Evolutionary conservation across 2,329 filamentous ascomycete genomes (phyloP).

Genomic region (Ambrosiella xylebori): DNA sequence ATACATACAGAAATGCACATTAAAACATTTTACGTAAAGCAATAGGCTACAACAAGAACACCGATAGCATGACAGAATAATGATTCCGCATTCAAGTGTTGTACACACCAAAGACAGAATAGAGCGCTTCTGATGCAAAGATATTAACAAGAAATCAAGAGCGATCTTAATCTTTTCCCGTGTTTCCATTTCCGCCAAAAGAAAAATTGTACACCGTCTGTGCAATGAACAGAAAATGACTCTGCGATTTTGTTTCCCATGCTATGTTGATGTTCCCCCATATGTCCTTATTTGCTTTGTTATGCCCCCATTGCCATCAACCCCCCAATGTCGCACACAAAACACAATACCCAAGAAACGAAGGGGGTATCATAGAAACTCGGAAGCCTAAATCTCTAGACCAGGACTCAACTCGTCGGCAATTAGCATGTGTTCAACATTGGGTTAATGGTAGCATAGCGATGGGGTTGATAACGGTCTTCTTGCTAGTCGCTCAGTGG

Average conservation of each 20-base stretch:
- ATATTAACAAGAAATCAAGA: conserved; percentile 5
- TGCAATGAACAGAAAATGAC: background rate
- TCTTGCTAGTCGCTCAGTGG: background rate
- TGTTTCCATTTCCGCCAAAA: conserved; percentile 7
- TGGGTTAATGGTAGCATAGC: background rate
- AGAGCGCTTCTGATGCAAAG: background rate
- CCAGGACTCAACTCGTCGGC: background rate
- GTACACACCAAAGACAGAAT: background rate
- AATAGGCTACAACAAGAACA: too few relatives aligned
- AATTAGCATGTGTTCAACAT: background rate
- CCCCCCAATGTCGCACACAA: background rate
- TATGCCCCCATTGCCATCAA: background rate
- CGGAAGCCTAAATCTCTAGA: too few relatives aligned
- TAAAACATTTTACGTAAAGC: too few relatives aligned
- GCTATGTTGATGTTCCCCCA: background rate
- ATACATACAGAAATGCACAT: too few relatives aligned
- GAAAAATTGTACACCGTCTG: conserved; percentile 6
- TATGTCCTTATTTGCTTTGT: background rate
- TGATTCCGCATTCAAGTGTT: too few relatives aligned
- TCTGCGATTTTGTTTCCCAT: background rate
- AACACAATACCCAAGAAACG: background rate
- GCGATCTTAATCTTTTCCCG: conserved; percentile 2
- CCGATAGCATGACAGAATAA: too few relatives aligned
- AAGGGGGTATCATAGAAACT: background rate
- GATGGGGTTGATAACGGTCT: background rate